These are phyloP conservation scores for Thermothelomyces thermophilus DNA, from an alignment of 2,329 filamentous ascomycete species.

Conservation along the genomic window DNA sequence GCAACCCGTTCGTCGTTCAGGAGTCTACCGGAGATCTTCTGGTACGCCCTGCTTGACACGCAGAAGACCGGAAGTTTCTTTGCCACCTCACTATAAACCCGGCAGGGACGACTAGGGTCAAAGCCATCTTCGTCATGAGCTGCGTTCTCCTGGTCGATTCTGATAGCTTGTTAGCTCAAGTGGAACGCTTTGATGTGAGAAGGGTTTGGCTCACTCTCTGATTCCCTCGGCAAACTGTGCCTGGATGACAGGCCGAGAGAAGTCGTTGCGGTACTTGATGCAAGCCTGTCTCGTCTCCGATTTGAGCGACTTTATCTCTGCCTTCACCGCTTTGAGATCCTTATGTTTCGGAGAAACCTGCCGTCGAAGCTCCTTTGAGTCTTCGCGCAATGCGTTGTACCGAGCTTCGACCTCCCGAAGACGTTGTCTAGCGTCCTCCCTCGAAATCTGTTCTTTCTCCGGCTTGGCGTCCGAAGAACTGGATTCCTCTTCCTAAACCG, in stretches of 20 bases:
- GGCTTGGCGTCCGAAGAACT: too few relatives aligned
- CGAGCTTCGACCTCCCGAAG: too few relatives aligned
- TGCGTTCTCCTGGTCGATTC: conserved; percentile 45
- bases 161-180: conserved; percentile 7
- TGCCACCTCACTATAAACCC: conserved; percentile 52
- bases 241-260: conserved; percentile 48
- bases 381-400: too few relatives aligned
- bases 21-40: conserved; percentile 33
- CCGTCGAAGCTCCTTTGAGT: too few relatives aligned
- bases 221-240: conserved; percentile 44
- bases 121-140: conserved; percentile 47
- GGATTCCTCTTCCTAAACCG: too few relatives aligned
- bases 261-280: conserved; percentile 51
- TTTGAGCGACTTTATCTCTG: too few relatives aligned
- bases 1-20: conserved; percentile 41
- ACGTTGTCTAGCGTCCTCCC: too few relatives aligned
- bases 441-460: too few relatives aligned
- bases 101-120: conserved; percentile 42
- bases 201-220: not conserved
- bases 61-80: conserved; percentile 54
- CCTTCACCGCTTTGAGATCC: conserved; percentile 25
- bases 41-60: conserved; percentile 30
- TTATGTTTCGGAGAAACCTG: too few relatives aligned
- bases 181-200: not conserved
- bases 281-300: conserved; percentile 34